Evolutionary conservation across 1,139 yeast species (phyloP).

Genomic region (Zhuliangozyma parablackwelliae): DNA sequence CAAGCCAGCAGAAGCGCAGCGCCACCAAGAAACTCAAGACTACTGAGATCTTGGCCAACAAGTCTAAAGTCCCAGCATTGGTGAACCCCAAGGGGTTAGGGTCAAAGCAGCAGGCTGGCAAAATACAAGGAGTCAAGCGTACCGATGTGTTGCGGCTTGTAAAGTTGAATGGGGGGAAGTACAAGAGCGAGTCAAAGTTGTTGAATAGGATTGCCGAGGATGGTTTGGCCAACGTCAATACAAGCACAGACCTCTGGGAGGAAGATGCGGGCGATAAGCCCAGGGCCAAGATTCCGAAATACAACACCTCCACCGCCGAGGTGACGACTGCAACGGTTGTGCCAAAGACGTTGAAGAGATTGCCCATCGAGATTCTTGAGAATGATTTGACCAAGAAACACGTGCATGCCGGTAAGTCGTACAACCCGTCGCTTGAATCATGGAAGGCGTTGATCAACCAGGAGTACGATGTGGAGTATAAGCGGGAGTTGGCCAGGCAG

Average conservation of each 20-base stretch:
- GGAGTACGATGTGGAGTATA: slow-evolving; percentile 65
- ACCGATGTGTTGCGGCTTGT: slow-evolving; percentile 66
- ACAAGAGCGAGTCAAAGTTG: slow-evolving; percentile 49
- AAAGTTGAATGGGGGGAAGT: slow-evolving; percentile 82
- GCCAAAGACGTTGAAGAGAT: slow-evolving; percentile 54
- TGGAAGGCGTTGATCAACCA: slow-evolving; percentile 72
- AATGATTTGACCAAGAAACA: slow-evolving; percentile 17
- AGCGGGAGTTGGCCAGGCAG: slow-evolving; percentile 61
- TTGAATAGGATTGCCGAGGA: slow-evolving; percentile 55
- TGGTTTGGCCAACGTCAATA: slow-evolving; percentile 49
- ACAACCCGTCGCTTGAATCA: slow-evolving; percentile 81
- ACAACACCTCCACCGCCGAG: slow-evolving; percentile 43
- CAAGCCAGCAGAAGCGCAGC: slow-evolving; percentile 6
- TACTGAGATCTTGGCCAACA: slow-evolving; percentile 66
- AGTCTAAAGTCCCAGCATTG: slow-evolving; percentile 77
- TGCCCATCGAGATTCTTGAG: slow-evolving; percentile 52
- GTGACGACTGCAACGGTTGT: slow-evolving; percentile 46
- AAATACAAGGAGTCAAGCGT: slow-evolving; percentile 63
- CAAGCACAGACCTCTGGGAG: slow-evolving; percentile 65
- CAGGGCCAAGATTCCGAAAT: slow-evolving; percentile 25
- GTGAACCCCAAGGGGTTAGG: slow-evolving; percentile 28
- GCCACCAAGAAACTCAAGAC: slow-evolving; percentile 56
- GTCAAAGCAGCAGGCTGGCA: slow-evolving; percentile 22
- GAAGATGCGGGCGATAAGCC: slow-evolving; percentile 15
- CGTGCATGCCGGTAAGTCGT: slow-evolving; percentile 81